Evolutionary conservation across 2,329 filamentous ascomycete species (phyloP), one percentile per base, ranked within the genome.

Genomic region (Sporothrix phasma): DNA sequence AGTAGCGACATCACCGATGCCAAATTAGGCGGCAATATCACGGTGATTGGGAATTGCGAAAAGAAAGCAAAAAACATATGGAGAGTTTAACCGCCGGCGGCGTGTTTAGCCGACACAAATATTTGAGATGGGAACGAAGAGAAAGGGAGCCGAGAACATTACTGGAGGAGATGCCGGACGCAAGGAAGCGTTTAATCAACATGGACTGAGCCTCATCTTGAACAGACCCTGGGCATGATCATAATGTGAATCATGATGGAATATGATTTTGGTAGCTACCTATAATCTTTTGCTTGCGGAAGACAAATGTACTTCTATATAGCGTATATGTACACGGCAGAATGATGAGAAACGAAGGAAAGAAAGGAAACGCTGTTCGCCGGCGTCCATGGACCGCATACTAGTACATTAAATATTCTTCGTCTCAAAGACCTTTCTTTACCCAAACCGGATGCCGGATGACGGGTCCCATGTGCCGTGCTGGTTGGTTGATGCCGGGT

Each of bases 401-500:
- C 37, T 58, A 15, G n/a, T 43, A 43, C 34, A 59, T 15, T 58
- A 13, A 34, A 45, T 1, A 5, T 5, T 4, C 8, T 43, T 24
- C n/a, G n/a, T 22, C 19, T 31, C 17, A 0, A 6, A 2, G 5
- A n/a, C n/a, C 43, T 17, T 13, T 11, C 2, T 39, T 24, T 61
- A 68, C 3, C 67, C 66, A 39, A 69, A 69, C 17, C 66, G 64
- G 19, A 69, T 68, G 11, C 67, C 67, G 2, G 66, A 63, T 24
- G 64, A 53, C 2, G 67, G 66, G 19, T 68, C 61, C 67, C 67
- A 69, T 3, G 66, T 69, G 7, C 65, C 59, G 3, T 53, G 22
- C 22, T 49, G 54, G 54, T 62, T 60, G 17, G 15, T 54, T 3
- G 17, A 43, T 5, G 29, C 19, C 11, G 53, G 6, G 26, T 43